A percentile compares a stretch with the other conserved stretches of the same genome.
Evolutionary conservation across 1,284 basidiomycete genomes (phyloP).

Genomic region (Ustilago trichophora): DNA sequence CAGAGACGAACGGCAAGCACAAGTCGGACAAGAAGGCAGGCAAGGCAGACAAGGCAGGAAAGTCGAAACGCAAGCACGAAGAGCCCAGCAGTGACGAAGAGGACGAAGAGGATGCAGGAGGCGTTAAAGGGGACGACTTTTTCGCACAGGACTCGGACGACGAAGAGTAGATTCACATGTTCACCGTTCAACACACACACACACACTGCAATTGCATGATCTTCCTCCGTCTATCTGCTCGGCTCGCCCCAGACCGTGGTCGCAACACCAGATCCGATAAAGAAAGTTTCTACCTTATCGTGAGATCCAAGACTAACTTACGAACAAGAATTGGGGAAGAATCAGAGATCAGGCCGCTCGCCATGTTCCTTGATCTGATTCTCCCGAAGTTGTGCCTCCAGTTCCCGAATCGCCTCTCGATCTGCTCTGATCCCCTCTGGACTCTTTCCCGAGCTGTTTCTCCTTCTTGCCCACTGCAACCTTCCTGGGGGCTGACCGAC

Average conservation of each 20-base stretch:
- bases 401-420: constrained; percentile 31
- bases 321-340: no score
- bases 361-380: constrained; percentile 27
- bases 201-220: no score
- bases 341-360: constrained; percentile 14
- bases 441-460: constrained; percentile 36
- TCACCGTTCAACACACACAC: no score
- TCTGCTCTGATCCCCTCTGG: constrained; percentile 45
- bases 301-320: no score
- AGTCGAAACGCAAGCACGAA: constrained; percentile 31
- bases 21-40: constrained; percentile 11
- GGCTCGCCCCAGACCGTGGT: no score
- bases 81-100: constrained; percentile 22
- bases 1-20: constrained; percentile 10
- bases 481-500: constrained; percentile 1
- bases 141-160: constrained; percentile 47
- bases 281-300: no score
- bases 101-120: constrained; percentile 8
- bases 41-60: constrained; percentile 18
- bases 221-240: no score
- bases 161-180: constrained; percentile 3
- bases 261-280: no score
- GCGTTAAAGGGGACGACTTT: constrained; percentile 49
- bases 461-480: constrained; percentile 28
- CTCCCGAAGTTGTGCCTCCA: constrained; percentile 34